Evolutionary conservation across 768 basidiomycete species (phyloP), one percentile per base, ranked within the genome.

Genomic region (Mycena latifolia): DNA sequence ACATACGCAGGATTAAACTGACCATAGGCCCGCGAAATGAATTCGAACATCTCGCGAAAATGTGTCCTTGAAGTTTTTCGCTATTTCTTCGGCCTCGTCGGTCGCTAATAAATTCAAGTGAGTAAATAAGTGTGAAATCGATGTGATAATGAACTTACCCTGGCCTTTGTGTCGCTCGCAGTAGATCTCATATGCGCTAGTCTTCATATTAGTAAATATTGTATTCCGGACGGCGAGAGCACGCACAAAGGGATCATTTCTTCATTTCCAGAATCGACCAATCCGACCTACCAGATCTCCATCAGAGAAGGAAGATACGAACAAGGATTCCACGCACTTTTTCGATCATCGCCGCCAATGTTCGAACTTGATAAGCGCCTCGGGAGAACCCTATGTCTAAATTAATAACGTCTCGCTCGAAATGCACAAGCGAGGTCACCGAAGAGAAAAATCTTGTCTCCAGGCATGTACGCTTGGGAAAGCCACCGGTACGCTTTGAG

Each of bases 171-270:
- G 57, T 2, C 57, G 57, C 35, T 50, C 57, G 35, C 37, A 11
- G 50, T 59, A 59, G 9, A 59, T 48, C 22, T 59, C 47, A n/a
- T 59, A 59, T 27, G 57, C 57, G 37, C 57, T 59, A 27, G 5
- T 18, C n/a, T 29, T 14, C 1, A 17, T 29, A 29, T 50, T 31
- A 50, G 48, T 10, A n/a, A 8, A 17, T 11, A 3, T 17, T n/a
- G 2, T 2, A 9, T 37, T 20, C 35, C n/a, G 37, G n/a, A n/a
- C n/a, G n/a, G n/a, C n/a, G 4, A 12, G 9, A 4, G 14, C 33
- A 48, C 57, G 14, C 10, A 59, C 57, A 48, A 59, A n/a, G 57
- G 57, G 15, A 59, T 50, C 2, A 59, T 3, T 3, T 8, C 17
- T 39, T 59, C 47, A 18, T 59, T 59, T 5, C 57, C 57, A 0